Evolutionary conservation across 2,329 filamentous ascomycete genomes (phyloP).

Genomic region (Ilyonectria mors-panacis): DNA sequence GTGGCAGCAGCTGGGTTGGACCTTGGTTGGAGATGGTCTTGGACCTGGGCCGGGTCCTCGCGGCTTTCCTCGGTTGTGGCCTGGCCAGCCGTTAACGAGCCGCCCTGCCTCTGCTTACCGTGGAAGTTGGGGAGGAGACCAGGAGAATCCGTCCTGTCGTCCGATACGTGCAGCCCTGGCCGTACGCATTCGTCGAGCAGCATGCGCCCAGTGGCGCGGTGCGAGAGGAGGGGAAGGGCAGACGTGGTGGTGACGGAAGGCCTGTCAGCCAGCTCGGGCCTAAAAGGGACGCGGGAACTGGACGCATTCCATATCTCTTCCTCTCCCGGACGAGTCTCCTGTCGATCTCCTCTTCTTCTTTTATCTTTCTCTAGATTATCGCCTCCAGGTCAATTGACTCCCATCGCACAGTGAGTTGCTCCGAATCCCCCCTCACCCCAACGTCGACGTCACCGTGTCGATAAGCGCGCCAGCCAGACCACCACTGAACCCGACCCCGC

Average conservation of each 20-base stretch:
- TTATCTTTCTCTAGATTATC: background rate
- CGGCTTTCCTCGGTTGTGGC: constrained; percentile 55
- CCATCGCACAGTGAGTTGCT: background rate
- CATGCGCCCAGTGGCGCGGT: background rate
- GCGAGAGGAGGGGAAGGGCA: background rate
- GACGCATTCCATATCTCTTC: background rate
- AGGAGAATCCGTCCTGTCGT: constrained; percentile 30
- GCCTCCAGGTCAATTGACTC: background rate
- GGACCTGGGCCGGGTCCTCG: constrained; percentile 39
- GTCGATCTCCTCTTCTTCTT: background rate
- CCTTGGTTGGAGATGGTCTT: constrained; percentile 27
- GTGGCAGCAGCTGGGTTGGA: constrained; percentile 30
- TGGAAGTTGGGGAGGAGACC: background rate
- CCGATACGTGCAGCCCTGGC: constrained; percentile 21
- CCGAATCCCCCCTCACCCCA: background rate
- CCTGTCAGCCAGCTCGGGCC: background rate
- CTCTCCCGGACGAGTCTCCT: background rate
- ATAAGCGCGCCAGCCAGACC: background rate
- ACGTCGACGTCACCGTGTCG: constrained; percentile 7
- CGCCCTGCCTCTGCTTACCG: background rate
- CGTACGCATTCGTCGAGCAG: background rate
- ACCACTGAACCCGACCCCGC: constrained; percentile 17
- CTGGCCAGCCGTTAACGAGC: constrained; percentile 3
- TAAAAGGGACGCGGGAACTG: background rate
- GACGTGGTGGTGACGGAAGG: background rate